Conservation (phyloP, 768 basidiomycete genomes). For the Piloderma croceum region DNA sequence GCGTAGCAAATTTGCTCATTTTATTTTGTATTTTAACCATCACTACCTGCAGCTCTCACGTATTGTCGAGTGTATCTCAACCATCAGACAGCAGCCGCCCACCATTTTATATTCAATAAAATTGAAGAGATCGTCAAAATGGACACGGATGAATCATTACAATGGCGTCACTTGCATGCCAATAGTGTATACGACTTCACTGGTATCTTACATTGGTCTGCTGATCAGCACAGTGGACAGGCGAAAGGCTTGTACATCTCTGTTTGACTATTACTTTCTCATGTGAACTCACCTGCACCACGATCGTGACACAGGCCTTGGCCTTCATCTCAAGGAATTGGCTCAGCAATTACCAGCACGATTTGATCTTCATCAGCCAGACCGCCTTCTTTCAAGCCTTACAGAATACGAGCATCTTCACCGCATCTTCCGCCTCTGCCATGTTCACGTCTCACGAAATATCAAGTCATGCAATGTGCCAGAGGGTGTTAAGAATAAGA, state of each 20-base stretch:
- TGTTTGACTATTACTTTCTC: too few relatives aligned
- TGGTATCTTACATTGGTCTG: slow-evolving; percentile 10
- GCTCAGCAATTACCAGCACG: slow-evolving; percentile 1
- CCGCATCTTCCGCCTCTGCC: slow-evolving; percentile 17
- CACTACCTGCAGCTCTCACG: slow-evolving; percentile 13
- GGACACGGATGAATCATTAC: slow-evolving; percentile 16
- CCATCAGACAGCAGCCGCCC: slow-evolving; percentile 15
- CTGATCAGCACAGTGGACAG: slow-evolving; percentile 15
- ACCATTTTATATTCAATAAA: slow-evolving; percentile 14
- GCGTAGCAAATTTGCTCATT: slow-evolving; percentile 6
- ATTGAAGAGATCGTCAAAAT: slow-evolving; percentile 16
- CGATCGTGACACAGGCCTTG: slow-evolving; percentile 12
- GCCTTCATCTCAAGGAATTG: slow-evolving; percentile 16
- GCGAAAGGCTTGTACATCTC: too few relatives aligned
- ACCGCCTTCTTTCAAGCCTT: slow-evolving; percentile 6
- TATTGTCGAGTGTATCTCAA: slow-evolving; percentile 17
- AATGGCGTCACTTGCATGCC: slow-evolving; percentile 20
- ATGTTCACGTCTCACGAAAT: slow-evolving; percentile 15
- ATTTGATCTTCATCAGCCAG: slow-evolving; percentile 18
- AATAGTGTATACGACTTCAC: slow-evolving; percentile 2
- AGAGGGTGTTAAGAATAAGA: slow-evolving; percentile 10
- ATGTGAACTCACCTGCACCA: too few relatives aligned
- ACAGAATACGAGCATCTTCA: slow-evolving; percentile 20
- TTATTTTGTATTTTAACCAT: background rate
- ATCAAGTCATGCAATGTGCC: slow-evolving; percentile 10